Evolutionary conservation across 768 basidiomycete genomes (phyloP), one percentile per base, ranked within the genome.

Genomic region (Psilocybe subaeruginosa): DNA sequence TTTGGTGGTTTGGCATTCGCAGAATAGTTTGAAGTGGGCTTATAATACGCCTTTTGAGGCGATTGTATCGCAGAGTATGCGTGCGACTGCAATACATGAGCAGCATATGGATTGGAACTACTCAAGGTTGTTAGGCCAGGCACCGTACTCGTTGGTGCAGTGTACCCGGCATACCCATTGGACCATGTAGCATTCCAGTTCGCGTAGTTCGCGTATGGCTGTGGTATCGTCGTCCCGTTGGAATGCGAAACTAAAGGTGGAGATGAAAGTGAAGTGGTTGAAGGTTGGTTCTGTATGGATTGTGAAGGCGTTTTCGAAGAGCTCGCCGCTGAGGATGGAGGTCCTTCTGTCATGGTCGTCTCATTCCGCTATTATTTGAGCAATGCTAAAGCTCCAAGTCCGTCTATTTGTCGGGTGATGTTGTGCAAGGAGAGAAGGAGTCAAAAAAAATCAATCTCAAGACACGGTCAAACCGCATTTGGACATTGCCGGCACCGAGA

Each of bases 301-400:
- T n/a, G 50, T 29, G 46, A 17, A 31, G 58, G 39, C 8, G 52
- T 12, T 60, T 64, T 68, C 19, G 67, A 68, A 17, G 67, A 65
- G 55, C 58, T 64, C 14, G 64, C 64, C 54, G 61, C 66, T 12
- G 62, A 62, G 16, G 64, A 43, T 4, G 67, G 64, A 41, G 67
- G 62, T 17, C 64, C 65, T 41, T 63, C 58, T 37, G 64, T 65
- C 66, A 68, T 68, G 43, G n/a, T 49, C 31, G 43, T 33, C 30
- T 58, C 61, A 64, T 60, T n/a, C 8, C 47, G 12, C 37, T 12
- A 53, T 17, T 16, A 5, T 12, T 19, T 14, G 33, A 57, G 58
- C 17, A 4, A 8, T 1, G 6, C 14, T 16, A 0, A 19, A 23
- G 5, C 31, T 31, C 19, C 8, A 49, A 23, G 33, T 45, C 17